Conservation (phyloP, 1,284 basidiomycete species). For the Sporisorium exsertum region DNA sequence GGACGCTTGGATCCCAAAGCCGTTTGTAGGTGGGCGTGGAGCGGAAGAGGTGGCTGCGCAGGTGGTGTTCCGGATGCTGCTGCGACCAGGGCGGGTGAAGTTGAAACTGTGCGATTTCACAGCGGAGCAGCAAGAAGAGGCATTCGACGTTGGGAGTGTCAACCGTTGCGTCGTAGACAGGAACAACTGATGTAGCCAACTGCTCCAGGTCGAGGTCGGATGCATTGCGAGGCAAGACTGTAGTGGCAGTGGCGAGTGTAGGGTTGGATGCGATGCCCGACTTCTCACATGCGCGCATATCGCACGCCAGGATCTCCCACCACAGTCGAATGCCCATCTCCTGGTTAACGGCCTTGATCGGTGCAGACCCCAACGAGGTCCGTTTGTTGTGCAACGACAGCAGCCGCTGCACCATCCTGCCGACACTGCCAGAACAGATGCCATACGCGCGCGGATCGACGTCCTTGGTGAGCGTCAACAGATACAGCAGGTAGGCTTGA, state of each 20-base stretch:
- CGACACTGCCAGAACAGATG: conserved; percentile 4
- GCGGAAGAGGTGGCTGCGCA: conserved; percentile 8
- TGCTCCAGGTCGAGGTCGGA: conserved; percentile 15
- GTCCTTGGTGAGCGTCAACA: conserved; percentile 13
- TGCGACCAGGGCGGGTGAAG: conserved; percentile 21
- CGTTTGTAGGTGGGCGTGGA: background rate
- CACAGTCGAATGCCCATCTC: conserved; percentile 19
- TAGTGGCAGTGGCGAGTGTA: conserved; percentile 8
- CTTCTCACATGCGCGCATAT: conserved; percentile 26
- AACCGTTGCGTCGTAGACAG: background rate
- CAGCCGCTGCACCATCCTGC: conserved; percentile 14
- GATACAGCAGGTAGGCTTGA: conserved; percentile 25
- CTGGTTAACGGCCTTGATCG: conserved; percentile 1
- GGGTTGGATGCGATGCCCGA: conserved; percentile 14
- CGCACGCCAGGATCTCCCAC: conserved; percentile 20
- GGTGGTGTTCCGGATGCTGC: conserved; percentile 10
- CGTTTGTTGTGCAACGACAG: background rate
- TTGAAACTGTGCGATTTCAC: conserved; percentile 16
- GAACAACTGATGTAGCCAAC: background rate
- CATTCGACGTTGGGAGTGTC: conserved; percentile 4
- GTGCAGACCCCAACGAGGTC: background rate
- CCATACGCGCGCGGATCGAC: conserved; percentile 18
- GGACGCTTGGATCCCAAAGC: background rate
- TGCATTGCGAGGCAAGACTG: conserved; percentile 7
- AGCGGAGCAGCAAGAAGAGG: conserved; percentile 16